A percentile compares a stretch with the other conserved stretches of the same genome.
Conservation (phyloP, 495 filamentous ascomycete genomes). For the Penicillium bialowiezense region DNA sequence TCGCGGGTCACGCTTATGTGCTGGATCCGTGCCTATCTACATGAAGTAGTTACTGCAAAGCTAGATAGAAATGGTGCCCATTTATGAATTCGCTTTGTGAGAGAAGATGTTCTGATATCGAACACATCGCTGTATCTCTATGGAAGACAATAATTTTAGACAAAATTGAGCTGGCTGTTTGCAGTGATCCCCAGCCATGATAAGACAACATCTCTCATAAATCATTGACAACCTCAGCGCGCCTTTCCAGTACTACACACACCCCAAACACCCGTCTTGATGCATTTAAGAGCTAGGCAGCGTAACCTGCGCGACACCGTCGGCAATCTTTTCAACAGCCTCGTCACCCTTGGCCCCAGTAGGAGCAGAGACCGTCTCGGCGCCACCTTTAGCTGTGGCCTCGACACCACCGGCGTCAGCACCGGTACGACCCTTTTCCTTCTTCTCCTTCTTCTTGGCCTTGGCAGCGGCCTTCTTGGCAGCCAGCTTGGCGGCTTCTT, state of each 20-base stretch:
- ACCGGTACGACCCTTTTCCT: slow-evolving; percentile 39
- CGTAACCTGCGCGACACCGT: slow-evolving; percentile 42
- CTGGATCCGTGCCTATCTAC: too few relatives aligned
- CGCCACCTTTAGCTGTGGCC: slow-evolving; percentile 36
- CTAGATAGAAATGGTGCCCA: too few relatives aligned
- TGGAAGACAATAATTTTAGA: background rate
- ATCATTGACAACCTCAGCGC: slow-evolving; percentile 1
- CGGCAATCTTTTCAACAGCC: slow-evolving; percentile 37
- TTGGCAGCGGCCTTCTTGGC: slow-evolving; percentile 55
- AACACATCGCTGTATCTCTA: background rate
- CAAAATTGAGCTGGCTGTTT: background rate
- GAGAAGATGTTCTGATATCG: too few relatives aligned
- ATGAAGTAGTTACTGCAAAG: too few relatives aligned
- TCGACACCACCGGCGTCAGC: slow-evolving; percentile 24
- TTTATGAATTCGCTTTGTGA: too few relatives aligned
- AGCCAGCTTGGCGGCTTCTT: slow-evolving; percentile 58
- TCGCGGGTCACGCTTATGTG: too few relatives aligned
- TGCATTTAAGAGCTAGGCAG: slow-evolving; percentile 32
- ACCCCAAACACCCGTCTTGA: background rate
- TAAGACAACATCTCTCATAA: slow-evolving; percentile 5
- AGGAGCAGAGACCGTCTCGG: slow-evolving; percentile 20
- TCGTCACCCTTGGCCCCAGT: slow-evolving; percentile 26
- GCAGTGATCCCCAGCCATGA: slow-evolving; percentile 2
- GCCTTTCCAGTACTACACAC: slow-evolving; percentile 3
- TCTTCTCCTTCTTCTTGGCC: slow-evolving; percentile 58